A percentile compares a stretch with the other conserved stretches of the same genome.
Evolutionary conservation across 2,329 filamentous ascomycete species (phyloP).

Genomic region (Nigrospora osmanthi): DNA sequence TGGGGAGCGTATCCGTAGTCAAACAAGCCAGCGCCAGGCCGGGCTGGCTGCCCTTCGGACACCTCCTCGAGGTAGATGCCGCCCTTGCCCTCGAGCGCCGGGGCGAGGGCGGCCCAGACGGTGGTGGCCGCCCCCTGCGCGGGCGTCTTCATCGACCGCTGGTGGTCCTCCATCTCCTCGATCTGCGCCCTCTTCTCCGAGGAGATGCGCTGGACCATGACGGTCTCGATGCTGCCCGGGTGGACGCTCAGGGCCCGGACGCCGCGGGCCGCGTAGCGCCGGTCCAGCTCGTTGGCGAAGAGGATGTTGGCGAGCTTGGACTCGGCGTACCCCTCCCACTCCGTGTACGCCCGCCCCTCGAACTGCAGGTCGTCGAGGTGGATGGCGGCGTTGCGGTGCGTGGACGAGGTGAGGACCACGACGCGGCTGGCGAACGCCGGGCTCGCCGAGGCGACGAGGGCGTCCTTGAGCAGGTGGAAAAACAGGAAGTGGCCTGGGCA

Average conservation of each 20-base stretch:
- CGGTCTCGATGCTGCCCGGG: conserved; percentile 33
- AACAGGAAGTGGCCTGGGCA: conserved; percentile 23
- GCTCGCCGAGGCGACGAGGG: not conserved
- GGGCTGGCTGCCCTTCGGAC: no score
- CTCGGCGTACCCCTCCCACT: conserved; percentile 30
- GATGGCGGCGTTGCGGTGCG: not conserved
- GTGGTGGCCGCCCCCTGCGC: conserved; percentile 37
- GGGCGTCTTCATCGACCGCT: conserved; percentile 18
- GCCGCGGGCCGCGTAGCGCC: conserved; percentile 31
- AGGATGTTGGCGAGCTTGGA: conserved; percentile 35
- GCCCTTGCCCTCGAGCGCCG: conserved; percentile 30
- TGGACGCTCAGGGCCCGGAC: conserved; percentile 37
- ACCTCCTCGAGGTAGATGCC: conserved; percentile 20
- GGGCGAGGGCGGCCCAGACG: conserved; percentile 29
- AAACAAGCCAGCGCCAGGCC: not conserved
- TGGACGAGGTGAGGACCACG: conserved; percentile 4
- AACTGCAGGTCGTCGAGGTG: conserved; percentile 9
- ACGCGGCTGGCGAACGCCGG: conserved; percentile 3
- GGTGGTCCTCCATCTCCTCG: no score
- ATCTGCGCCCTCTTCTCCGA: no score
- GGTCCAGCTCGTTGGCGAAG: conserved; percentile 30
- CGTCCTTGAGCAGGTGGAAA: conserved; percentile 11
- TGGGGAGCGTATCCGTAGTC: not conserved
- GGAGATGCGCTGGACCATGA: conserved; percentile 14
- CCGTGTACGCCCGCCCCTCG: conserved; percentile 15